A percentile compares a stretch with the other conserved stretches of the same genome.
phyloP scores from a whole-genome alignment of 2,329 filamentous ascomycete genomes.

The Fusarium equiseti region DNA sequence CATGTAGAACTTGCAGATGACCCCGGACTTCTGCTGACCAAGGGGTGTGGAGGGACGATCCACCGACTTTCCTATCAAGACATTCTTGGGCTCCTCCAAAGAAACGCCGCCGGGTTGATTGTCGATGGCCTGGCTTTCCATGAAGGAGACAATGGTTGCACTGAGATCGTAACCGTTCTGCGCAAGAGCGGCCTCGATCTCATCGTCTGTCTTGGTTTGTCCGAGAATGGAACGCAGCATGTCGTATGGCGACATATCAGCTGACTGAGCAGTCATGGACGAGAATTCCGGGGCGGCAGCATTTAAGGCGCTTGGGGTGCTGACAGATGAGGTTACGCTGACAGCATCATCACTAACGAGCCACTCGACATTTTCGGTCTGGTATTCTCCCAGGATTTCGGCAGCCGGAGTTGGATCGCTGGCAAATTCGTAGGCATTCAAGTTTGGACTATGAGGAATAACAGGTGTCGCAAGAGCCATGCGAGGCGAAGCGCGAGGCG shows the following conservation, averaged over 20 bases:
- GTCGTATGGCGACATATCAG: conserved; percentile 97
- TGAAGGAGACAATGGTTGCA: conserved; percentile 88
- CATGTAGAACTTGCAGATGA: conserved; percentile 97
- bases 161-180: conserved; percentile 93
- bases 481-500: conserved; percentile 90
- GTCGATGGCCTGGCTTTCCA: conserved; percentile 71
- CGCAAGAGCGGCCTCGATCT: conserved; percentile 92
- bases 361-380: conserved; percentile 97
- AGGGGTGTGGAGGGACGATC: conserved; percentile 83
- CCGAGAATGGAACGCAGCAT: conserved; percentile 96
- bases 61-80: conserved; percentile 92
- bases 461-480: conserved; percentile 89
- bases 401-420: conserved; percentile 83
- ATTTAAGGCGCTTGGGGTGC: conserved; percentile 78
- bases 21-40: conserved; percentile 81
- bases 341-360: conserved; percentile 89
- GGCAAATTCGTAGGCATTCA: conserved; percentile 95
- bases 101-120: conserved; percentile 51
- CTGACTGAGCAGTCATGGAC: conserved; percentile 70
- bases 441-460: conserved; percentile 92
- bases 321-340: conserved; percentile 80
- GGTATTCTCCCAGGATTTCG: conserved; percentile 91
- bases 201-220: conserved; percentile 89
- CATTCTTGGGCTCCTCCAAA: conserved; percentile 69
- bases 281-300: conserved; percentile 84